Percentiles rank a stretch among this genome's conserved stretches.
These are phyloP conservation scores for Pseudogymnoascus sp. DNA, from an alignment of 2,329 filamentous ascomycete genomes.

Conservation along the genomic window DNA sequence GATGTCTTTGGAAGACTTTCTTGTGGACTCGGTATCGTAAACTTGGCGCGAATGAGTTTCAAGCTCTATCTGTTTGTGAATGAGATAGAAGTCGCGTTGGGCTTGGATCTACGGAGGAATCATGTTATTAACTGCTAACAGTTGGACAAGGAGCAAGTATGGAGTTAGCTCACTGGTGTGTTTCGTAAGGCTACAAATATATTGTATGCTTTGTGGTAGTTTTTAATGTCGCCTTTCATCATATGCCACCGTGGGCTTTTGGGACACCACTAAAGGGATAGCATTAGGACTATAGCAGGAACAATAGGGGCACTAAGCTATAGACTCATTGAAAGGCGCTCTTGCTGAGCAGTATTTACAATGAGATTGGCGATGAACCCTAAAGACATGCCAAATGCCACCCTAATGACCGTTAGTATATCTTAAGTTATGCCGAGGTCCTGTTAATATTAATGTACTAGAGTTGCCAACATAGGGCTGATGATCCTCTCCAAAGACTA, in stretches of 20 bases:
- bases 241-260: neutral
- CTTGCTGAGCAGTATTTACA: neutral
- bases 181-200: neutral
- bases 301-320: neutral
- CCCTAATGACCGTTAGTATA: neutral
- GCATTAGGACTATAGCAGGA: neutral
- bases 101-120: constrained; percentile 19
- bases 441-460: neutral
- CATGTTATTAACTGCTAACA: neutral
- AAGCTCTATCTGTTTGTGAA: neutral
- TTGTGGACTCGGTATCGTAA: constrained; percentile 23
- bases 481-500: neutral
- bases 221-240: neutral
- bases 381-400: neutral
- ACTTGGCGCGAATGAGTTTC: constrained; percentile 23
- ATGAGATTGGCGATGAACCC: neutral
- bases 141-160: no score
- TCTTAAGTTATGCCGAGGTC: neutral
- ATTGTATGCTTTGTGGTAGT: neutral
- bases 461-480: neutral
- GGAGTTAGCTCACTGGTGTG: neutral
- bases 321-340: neutral
- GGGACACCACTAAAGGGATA: neutral
- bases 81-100: constrained; percentile 25
- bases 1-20: no score